A percentile compares a stretch with the other conserved stretches of the same genome.
phyloP scores from a whole-genome alignment of 1,284 basidiomycete genomes.

The Naganishia liquefaciens region DNA sequence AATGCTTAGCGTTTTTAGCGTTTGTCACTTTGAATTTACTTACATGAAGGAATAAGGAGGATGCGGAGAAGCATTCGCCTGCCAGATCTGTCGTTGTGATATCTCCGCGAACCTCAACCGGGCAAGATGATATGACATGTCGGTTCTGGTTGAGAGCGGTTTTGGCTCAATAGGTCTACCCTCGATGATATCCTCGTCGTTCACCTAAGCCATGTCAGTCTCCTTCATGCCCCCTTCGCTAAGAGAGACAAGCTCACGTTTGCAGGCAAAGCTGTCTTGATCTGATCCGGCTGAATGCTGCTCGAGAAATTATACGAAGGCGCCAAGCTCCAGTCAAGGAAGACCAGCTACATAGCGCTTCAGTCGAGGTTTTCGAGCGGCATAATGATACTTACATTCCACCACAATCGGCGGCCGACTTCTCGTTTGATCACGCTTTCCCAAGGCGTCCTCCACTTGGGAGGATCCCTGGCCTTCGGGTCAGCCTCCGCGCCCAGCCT shows the following conservation, averaged over 20 bases:
- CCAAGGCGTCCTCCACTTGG: slow-evolving; percentile 55
- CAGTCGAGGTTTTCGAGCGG: not conserved
- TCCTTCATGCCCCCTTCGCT: not conserved
- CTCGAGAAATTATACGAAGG: slow-evolving; percentile 52
- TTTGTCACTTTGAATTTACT: slow-evolving; percentile 26
- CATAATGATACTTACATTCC: slow-evolving; percentile 41
- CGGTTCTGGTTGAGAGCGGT: slow-evolving; percentile 50
- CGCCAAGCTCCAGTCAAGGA: slow-evolving; percentile 53
- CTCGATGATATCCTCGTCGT: slow-evolving; percentile 54
- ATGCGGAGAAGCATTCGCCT: slow-evolving; percentile 52
- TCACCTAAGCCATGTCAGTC: slow-evolving; percentile 38
- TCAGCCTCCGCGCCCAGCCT: slow-evolving; percentile 54
- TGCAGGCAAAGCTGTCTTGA: slow-evolving; percentile 53
- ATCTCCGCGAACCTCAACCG: slow-evolving; percentile 53
- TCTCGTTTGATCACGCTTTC: slow-evolving; percentile 54
- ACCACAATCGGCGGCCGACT: slow-evolving; percentile 54
- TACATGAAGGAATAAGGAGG: slow-evolving; percentile 54
- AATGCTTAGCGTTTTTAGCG: slow-evolving; percentile 20
- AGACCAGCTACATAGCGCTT: slow-evolving; percentile 41
- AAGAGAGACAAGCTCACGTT: slow-evolving; percentile 38
- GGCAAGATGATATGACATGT: slow-evolving; percentile 55
- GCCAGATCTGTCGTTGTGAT: slow-evolving; percentile 54
- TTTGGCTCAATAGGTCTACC: slow-evolving; percentile 49
- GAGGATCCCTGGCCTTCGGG: slow-evolving; percentile 44
- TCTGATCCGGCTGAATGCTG: slow-evolving; percentile 55